Evolutionary conservation across 1,284 basidiomycete genomes (phyloP).

Genomic region (Cystobasidium sp.): DNA sequence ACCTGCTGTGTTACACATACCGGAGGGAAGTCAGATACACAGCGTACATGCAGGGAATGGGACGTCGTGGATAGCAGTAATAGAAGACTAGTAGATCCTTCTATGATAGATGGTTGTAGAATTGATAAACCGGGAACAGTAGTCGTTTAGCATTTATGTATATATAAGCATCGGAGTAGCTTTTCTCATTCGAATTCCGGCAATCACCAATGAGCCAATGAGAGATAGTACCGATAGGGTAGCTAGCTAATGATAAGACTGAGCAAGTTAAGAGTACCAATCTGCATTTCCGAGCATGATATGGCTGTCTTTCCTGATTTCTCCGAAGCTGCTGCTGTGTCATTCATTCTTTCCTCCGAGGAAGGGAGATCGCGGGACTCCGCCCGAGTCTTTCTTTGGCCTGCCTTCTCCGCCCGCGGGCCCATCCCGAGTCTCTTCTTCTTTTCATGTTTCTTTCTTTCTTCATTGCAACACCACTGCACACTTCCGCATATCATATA

Average conservation of each 20-base stretch:
- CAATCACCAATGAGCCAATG: no score
- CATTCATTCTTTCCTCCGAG: no score
- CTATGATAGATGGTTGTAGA: neutral
- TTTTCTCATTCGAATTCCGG: no score
- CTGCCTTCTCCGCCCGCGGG: constrained; percentile 3
- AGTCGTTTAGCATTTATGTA: neutral
- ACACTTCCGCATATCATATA: neutral
- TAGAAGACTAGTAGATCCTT: neutral
- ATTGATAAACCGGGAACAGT: neutral
- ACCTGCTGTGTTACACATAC: constrained; percentile 41
- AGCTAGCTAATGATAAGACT: neutral
- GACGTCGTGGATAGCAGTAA: constrained; percentile 26
- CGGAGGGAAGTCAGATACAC: neutral
- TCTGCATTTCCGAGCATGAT: neutral
- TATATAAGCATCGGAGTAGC: no score
- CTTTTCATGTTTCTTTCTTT: neutral
- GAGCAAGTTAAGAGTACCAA: neutral
- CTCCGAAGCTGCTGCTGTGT: neutral
- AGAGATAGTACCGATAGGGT: no score
- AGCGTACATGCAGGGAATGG: constrained; percentile 39
- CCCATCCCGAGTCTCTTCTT: neutral
- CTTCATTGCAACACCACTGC: no score
- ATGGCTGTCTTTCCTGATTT: neutral
- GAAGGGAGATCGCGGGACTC: constrained; percentile 1
- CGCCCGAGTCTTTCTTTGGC: neutral